Evolutionary conservation across 2,329 filamentous ascomycete species (phyloP).

Genomic region (Talaromyces sp.): DNA sequence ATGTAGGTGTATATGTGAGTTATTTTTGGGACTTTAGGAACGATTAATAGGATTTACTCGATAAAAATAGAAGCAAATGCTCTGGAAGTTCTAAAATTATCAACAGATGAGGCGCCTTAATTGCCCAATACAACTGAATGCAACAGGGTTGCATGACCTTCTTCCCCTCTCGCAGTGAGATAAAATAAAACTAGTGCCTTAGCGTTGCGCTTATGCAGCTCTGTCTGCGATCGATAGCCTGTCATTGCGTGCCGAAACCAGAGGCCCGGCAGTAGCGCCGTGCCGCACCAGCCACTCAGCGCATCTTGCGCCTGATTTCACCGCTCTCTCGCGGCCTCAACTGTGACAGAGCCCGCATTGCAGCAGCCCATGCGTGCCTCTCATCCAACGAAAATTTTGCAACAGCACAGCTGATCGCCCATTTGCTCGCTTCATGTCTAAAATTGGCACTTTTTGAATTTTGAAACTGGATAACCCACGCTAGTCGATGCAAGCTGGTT

Average conservation of each 20-base stretch:
- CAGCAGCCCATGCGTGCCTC: not conserved
- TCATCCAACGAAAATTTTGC: not conserved
- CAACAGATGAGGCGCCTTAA: not conserved
- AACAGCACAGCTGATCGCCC: not conserved
- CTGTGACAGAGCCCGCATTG: not conserved
- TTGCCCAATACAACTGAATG: not conserved
- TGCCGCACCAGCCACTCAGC: constrained; percentile 2
- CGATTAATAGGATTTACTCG: not conserved
- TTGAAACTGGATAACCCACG: not conserved
- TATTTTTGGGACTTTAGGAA: not conserved
- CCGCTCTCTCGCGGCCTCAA: not conserved
- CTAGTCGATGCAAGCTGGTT: not conserved
- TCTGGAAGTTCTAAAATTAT: not conserved
- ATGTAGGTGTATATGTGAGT: not conserved
- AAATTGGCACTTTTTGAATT: not conserved
- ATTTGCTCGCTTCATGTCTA: not conserved
- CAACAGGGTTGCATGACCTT: not conserved
- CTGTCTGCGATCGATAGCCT: constrained; percentile 1
- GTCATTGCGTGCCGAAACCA: constrained; percentile 7
- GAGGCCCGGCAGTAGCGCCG: constrained; percentile 4
- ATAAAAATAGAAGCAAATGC: not conserved
- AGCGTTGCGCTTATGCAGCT: constrained; percentile 4
- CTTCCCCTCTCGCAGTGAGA: not conserved
- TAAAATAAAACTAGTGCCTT: not conserved
- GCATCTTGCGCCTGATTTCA: not conserved